Percentiles rank a stretch among this genome's conserved stretches.
Conservation (phyloP, 306 rosid species). For the Casuarina glauca region DNA sequence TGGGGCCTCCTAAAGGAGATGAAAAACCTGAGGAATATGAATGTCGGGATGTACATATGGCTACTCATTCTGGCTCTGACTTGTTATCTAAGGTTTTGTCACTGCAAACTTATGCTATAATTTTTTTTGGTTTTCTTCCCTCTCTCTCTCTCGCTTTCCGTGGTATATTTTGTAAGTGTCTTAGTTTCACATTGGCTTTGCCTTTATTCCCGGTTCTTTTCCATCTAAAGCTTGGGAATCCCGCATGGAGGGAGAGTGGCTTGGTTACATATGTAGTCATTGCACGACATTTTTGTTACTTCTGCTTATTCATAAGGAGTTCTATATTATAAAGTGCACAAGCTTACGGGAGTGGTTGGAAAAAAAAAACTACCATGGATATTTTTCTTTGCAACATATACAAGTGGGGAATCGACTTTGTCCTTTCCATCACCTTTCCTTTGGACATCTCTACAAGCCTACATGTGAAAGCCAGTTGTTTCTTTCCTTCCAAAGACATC, state of each 20-base stretch:
- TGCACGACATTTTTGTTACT: not conserved
- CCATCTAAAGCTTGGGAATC: not conserved
- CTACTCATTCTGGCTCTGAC: conserved; percentile 38
- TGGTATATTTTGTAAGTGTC: not conserved
- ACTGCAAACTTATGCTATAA: conserved; percentile 16
- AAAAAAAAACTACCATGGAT: too few species aligned
- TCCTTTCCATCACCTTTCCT: not conserved
- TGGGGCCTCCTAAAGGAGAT: conserved; percentile 42
- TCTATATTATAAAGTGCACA: not conserved
- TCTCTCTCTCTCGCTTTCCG: not conserved
- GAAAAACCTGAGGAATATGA: conserved; percentile 52
- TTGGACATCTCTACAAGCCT: not conserved
- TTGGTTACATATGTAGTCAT: conserved; percentile 4
- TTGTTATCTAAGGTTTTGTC: conserved; percentile 50
- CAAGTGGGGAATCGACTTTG: not conserved
- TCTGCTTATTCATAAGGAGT: not conserved
- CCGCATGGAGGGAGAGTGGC: not conserved
- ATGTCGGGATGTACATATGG: conserved; percentile 57
- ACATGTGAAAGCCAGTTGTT: not conserved
- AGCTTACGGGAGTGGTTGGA: not conserved
- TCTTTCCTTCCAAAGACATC: not conserved
- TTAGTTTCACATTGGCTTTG: not conserved
- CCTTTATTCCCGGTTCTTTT: not conserved
- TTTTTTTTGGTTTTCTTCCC: conserved; percentile 4
- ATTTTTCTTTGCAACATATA: too few species aligned